phyloP scores from a whole-genome alignment of 306 rosid genomes.

The Dalbergia cochinchinensis region DNA sequence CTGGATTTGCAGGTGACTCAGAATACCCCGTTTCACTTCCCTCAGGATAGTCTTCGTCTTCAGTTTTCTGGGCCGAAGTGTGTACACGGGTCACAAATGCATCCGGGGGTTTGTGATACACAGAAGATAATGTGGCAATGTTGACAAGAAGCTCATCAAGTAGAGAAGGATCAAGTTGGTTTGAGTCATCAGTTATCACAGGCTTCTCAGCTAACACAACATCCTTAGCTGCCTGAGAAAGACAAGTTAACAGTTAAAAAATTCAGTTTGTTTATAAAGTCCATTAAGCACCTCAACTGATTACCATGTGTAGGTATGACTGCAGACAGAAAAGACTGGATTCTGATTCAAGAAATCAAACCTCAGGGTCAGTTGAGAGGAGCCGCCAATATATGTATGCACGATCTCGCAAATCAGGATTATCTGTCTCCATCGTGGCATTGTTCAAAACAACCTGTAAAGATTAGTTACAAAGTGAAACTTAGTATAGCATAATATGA shows the following conservation, averaged over 20 bases:
- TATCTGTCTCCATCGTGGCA: conserved; percentile 98
- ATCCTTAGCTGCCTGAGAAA: conserved; percentile 97
- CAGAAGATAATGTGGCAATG: conserved; percentile 96
- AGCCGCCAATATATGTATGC: conserved; percentile 99
- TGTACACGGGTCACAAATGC: conserved; percentile 87
- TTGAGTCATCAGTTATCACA: conserved; percentile 93
- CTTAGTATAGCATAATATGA: conserved; percentile 23
- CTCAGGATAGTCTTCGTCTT: conserved; percentile 89
- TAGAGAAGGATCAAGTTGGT: conserved; percentile 87
- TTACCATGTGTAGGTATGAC: conserved; percentile 26
- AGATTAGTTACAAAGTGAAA: conserved; percentile 45
- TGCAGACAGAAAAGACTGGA: conserved; percentile 4
- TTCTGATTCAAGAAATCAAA: conserved; percentile 53
- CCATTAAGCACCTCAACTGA: conserved; percentile 33
- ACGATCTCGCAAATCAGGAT: conserved; percentile 98
- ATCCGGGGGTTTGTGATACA: conserved; percentile 99
- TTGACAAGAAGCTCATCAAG: conserved; percentile 98
- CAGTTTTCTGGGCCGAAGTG: conserved; percentile 71
- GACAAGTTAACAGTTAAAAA: conserved; percentile 39
- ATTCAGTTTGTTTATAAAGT: conserved; percentile 35
- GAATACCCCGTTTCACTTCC: conserved; percentile 84
- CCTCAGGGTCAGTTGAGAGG: conserved; percentile 99
- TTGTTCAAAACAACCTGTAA: conserved; percentile 95
- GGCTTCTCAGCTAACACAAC: conserved; percentile 99
- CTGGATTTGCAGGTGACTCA: conserved; percentile 67